Evolutionary conservation across 495 filamentous ascomycete species (phyloP).

Genomic region (Penicillium angulare): DNA sequence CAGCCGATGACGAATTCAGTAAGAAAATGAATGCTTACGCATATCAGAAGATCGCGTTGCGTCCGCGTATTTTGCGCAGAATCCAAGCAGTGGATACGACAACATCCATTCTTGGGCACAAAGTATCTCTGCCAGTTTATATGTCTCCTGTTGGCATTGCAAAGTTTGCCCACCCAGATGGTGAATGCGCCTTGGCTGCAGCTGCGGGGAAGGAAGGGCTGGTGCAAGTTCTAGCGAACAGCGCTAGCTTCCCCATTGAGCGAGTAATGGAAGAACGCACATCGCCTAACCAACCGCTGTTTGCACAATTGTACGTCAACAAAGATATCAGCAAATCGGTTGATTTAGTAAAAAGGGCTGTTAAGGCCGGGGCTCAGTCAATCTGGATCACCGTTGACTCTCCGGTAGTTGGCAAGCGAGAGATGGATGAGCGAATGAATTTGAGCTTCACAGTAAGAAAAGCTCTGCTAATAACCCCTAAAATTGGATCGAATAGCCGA

Average conservation of each 20-base stretch:
- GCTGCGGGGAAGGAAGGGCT: constrained; percentile 65
- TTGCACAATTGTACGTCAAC: constrained; percentile 88
- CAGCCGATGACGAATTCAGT: constrained; percentile 86
- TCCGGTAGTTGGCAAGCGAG: constrained; percentile 60
- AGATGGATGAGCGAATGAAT: constrained; percentile 63
- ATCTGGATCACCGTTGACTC: constrained; percentile 70
- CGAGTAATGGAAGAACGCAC: constrained; percentile 61
- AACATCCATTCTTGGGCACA: constrained; percentile 74
- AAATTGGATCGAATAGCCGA: background rate
- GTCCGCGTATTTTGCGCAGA: constrained; percentile 70
- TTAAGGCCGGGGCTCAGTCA: constrained; percentile 71
- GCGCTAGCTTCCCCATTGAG: constrained; percentile 58
- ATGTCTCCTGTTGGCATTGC: constrained; percentile 76
- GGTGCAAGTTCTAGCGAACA: constrained; percentile 28
- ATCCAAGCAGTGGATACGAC: constrained; percentile 67
- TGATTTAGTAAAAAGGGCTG: constrained; percentile 73
- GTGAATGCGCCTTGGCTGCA: constrained; percentile 70
- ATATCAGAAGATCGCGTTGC: constrained; percentile 78
- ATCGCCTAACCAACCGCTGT: constrained; percentile 66
- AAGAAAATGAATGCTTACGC: constrained; percentile 76
- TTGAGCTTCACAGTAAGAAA: constrained; percentile 23
- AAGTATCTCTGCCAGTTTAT: constrained; percentile 69
- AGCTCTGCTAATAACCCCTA: background rate
- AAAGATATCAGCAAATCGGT: constrained; percentile 75
- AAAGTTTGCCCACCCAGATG: constrained; percentile 77